A percentile compares a stretch with the other conserved stretches of the same genome.
These are phyloP conservation scores for Periconia sp. DNA, from an alignment of 2,329 filamentous ascomycete genomes.

Conservation along the genomic window DNA sequence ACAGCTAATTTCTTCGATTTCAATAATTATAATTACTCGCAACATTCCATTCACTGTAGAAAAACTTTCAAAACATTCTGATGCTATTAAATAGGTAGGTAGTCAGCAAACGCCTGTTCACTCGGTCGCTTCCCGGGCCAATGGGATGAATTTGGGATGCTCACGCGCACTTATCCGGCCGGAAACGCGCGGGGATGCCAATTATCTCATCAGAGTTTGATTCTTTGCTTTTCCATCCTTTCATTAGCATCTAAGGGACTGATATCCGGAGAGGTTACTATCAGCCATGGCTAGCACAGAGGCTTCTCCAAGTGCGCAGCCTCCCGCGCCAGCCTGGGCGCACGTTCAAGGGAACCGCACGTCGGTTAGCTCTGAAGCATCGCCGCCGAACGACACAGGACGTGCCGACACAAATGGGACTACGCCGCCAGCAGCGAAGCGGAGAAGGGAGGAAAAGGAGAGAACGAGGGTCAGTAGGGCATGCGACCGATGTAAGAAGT, in stretches of 20 bases:
- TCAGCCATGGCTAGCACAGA: background rate
- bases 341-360: constrained; percentile 14
- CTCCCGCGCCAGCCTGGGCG: constrained; percentile 12
- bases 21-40: no score
- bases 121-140: background rate
- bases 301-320: background rate
- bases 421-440: constrained; percentile 26
- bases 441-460: constrained; percentile 38
- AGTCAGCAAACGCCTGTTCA: background rate
- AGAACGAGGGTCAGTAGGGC: constrained; percentile 50
- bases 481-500: constrained; percentile 54
- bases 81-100: no score
- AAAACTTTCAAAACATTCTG: no score
- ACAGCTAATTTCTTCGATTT: no score
- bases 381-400: background rate
- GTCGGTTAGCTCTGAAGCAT: background rate
- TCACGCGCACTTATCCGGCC: background rate
- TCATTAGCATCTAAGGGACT: background rate
- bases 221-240: background rate
- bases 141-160: background rate
- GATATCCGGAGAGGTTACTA: background rate
- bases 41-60: no score
- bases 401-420: background rate
- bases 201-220: background rate
- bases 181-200: background rate